Percentiles rank a stretch among this genome's conserved stretches.
phyloP scores from a whole-genome alignment of 192 early-diverging fungal species.

The Coemansia reversa region DNA sequence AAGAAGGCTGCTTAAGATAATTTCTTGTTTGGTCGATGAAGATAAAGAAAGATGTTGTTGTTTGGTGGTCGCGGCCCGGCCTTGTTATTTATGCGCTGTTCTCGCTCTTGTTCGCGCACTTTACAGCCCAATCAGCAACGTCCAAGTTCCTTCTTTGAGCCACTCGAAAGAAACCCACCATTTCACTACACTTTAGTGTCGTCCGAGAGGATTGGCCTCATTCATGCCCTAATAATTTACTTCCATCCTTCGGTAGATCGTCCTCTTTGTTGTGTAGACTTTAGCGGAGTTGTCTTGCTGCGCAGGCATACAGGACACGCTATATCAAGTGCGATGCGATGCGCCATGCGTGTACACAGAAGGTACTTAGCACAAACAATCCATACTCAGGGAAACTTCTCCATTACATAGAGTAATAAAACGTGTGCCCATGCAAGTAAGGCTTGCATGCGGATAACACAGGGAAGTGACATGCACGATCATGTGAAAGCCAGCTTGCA shows the following conservation, averaged over 20 bases:
- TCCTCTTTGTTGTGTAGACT: neutral
- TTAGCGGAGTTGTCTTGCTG: neutral
- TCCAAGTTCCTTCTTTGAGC: conserved; percentile 25
- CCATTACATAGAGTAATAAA: neutral
- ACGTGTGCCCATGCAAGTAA: neutral
- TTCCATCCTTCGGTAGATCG: neutral
- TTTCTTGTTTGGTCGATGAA: conserved; percentile 6
- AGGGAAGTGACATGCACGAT: conserved; percentile 5
- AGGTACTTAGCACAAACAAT: neutral
- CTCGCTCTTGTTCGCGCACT: conserved; percentile 10
- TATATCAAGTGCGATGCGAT: neutral
- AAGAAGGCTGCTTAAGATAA: conserved; percentile 14
- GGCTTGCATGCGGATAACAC: neutral
- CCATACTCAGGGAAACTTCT: neutral
- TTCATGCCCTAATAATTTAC: neutral
- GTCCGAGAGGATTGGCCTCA: neutral
- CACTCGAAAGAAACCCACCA: neutral
- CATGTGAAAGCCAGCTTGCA: conserved; percentile 9
- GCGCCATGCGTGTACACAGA: conserved; percentile 3
- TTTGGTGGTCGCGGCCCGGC: conserved; percentile 13
- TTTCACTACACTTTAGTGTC: neutral
- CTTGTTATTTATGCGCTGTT: conserved; percentile 22
- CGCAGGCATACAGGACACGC: neutral
- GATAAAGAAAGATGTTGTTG: conserved; percentile 2
- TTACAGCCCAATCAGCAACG: conserved; percentile 41